Percentiles rank a stretch among this genome's conserved stretches.
Evolutionary conservation across 345 rosid species (phyloP).

Genomic region (Camelina laxa): DNA sequence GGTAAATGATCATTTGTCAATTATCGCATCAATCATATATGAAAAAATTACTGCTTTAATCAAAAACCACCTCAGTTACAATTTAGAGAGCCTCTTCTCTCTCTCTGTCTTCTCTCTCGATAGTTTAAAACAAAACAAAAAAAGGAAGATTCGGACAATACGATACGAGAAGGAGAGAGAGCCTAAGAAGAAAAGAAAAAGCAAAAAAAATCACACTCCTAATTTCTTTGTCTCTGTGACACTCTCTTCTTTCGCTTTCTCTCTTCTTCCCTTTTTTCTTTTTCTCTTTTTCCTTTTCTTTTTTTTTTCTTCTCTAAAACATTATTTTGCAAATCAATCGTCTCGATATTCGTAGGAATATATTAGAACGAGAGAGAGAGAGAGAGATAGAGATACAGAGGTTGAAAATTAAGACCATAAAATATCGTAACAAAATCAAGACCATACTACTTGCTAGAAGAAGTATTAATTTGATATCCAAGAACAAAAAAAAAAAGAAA

Average conservation of each 20-base stretch:
- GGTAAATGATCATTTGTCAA: conserved; percentile 34
- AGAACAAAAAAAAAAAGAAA: neutral
- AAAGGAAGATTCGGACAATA: conserved; percentile 29
- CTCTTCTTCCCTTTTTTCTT: conserved; percentile 13
- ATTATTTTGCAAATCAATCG: neutral
- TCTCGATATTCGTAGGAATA: conserved; percentile 25
- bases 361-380: neutral
- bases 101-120: neutral
- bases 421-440: neutral
- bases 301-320: neutral
- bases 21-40: conserved; percentile 40
- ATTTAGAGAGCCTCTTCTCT: neutral
- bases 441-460: neutral
- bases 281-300: neutral
- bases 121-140: no score
- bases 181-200: neutral
- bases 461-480: no score
- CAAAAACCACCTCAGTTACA: neutral
- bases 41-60: conserved; percentile 13
- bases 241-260: conserved; percentile 59
- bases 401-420: neutral
- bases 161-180: neutral
- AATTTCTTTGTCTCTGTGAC: conserved; percentile 55
- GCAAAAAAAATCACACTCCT: conserved; percentile 19
- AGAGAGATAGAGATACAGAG: neutral